These are phyloP conservation scores for Penicillium sp. DNA, from an alignment of 2,329 filamentous ascomycete species.

Conservation along the genomic window DNA sequence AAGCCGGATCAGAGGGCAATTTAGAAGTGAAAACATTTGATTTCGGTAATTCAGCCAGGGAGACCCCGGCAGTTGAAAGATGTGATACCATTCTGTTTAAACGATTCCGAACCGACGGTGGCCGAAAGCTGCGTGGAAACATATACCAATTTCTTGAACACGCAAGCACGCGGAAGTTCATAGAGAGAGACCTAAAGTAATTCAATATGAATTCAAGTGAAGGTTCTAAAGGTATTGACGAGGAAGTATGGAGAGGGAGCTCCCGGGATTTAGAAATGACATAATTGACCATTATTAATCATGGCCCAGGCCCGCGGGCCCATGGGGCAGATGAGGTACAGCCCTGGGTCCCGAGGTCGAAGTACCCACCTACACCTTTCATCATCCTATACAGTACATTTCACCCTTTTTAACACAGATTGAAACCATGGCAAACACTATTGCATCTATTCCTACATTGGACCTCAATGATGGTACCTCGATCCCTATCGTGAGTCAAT, in stretches of 20 bases:
- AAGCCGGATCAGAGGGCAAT: constrained; percentile 73
- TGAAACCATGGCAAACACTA: constrained; percentile 9
- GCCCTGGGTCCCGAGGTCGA: background rate
- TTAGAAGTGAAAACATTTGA: constrained; percentile 64
- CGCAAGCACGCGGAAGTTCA: constrained; percentile 8
- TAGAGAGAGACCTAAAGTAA: background rate
- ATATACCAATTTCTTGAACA: constrained; percentile 24
- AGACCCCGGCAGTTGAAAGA: constrained; percentile 36
- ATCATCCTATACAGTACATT: background rate
- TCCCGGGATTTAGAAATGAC: constrained; percentile 11
- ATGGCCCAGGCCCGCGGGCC: background rate
- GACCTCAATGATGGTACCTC: constrained; percentile 58
- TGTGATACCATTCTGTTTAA: constrained; percentile 50
- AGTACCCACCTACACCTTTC: background rate
- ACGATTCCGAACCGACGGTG: constrained; percentile 28
- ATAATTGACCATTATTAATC: constrained; percentile 25
- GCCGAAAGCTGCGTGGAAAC: constrained; percentile 17
- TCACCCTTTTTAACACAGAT: too few relatives aligned
- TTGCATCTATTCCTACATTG: constrained; percentile 42
- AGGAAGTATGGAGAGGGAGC: background rate
- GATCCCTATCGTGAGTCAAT: constrained; percentile 54
- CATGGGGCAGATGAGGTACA: background rate
- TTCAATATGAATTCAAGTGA: background rate
- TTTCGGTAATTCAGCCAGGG: constrained; percentile 58
- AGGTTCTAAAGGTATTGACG: background rate